A percentile compares a stretch with the other conserved stretches of the same genome.
Conservation (phyloP, 805 yeast genomes). For the Candida railenensis region DNA sequence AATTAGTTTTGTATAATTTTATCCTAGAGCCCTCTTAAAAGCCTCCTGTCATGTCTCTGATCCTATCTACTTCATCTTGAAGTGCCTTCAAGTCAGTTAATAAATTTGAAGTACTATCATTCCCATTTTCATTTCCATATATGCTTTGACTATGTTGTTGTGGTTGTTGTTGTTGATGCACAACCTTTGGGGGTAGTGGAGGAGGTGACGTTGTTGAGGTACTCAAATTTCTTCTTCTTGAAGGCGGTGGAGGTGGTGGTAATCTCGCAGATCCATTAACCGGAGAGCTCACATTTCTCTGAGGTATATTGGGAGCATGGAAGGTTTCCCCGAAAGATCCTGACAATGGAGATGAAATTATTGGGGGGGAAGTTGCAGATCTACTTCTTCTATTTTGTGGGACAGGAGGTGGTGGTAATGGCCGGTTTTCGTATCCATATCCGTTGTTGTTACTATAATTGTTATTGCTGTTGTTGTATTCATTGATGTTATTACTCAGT, state of each 20-base stretch:
- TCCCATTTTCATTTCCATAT: constrained; percentile 8
- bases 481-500: constrained; percentile 1
- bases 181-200: constrained; percentile 30
- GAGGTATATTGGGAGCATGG: constrained; percentile 19
- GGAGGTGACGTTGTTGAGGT: constrained; percentile 7
- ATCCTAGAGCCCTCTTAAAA: constrained; percentile 19
- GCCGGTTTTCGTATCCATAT: constrained; percentile 8
- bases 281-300: constrained; percentile 13
- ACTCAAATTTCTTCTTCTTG: constrained; percentile 28
- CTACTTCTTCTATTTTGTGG: constrained; percentile 38
- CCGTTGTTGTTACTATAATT: neutral
- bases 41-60: constrained; percentile 47
- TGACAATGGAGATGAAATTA: constrained; percentile 12
- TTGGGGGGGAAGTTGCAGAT: constrained; percentile 30
- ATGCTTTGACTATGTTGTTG: neutral
- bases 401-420: constrained; percentile 33
- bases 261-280: neutral
- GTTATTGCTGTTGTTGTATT: neutral
- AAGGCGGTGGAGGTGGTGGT: constrained; percentile 45
- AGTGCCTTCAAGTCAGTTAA: constrained; percentile 64
- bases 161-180: constrained; percentile 11
- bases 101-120: constrained; percentile 48
- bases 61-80: constrained; percentile 67
- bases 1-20: no score
- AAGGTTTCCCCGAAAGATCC: neutral